Evolutionary conservation across 345 rosid genomes (phyloP), one percentile per base, ranked within the genome.

Genomic region (Salix dunnii): DNA sequence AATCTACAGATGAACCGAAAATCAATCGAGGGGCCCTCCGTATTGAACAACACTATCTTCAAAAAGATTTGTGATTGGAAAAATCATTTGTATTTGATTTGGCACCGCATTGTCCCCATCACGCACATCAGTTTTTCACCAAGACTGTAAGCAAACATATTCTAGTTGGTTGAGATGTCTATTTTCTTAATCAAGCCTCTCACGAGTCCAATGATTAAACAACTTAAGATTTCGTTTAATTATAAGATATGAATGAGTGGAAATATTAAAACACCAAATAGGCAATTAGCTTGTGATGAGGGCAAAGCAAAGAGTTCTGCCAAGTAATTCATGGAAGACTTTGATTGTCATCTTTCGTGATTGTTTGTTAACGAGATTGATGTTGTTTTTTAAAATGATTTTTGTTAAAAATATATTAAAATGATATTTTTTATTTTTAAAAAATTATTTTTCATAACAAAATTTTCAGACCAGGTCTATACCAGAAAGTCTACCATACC

Each of bases 81-180:
- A 48, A 7, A 1, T 7, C 17, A 21, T 35, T 21, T 7, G 58
- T 28, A 31, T 33, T 43, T 43, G 35, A 27, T 69, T n/a, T 38
- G 17, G 16, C 51, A 67, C 46, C 12, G 27, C 30, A 7, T 7
- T 53, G 61, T 7, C 61, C 61, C 9, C 61, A 7, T 53, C 27
- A 8, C 27, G 3, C 8, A 9, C 12, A 7, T 8, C 62, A n/a
- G 27, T 9, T 55, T 1, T 55, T 55, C 27, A 55, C 61, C 61
- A 2, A 21, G 8, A 13, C 12, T 48, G 48, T 12, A 35, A 61
- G 74, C 58, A 36, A 31, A 17, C 43, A 6, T 25, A 17, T 58
- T 69, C 20, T 5, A 40, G 73, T 67, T 75, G 2, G 85, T 78
- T 85, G 79, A 72, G 33, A 85, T 38, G 79, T 85, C 87, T 40